Evolutionary conservation across 1,139 yeast species (phyloP).

Genomic region (Blastobotrys buckinghamii): DNA sequence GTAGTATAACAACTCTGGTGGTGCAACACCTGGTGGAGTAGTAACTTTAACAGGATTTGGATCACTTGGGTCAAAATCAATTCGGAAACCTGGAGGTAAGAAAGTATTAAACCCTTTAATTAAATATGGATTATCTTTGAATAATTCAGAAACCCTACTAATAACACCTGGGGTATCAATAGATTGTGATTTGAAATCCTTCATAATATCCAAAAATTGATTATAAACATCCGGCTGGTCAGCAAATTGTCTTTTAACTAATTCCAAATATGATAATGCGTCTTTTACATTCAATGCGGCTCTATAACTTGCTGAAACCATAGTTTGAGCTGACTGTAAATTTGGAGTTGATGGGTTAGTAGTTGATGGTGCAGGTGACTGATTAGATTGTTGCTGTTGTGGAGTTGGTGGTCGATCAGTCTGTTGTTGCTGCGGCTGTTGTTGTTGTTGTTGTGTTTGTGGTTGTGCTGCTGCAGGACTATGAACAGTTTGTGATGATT

Average conservation of each 20-base stretch:
- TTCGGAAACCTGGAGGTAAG: slow-evolving; percentile 92
- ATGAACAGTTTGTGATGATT: neutral
- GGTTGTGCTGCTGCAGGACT: neutral
- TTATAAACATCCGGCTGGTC: slow-evolving; percentile 94
- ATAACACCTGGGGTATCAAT: slow-evolving; percentile 98
- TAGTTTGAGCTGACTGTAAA: slow-evolving; percentile 23
- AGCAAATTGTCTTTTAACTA: slow-evolving; percentile 88
- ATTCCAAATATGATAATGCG: slow-evolving; percentile 91
- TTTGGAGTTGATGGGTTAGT: slow-evolving; percentile 15
- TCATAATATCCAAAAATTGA: slow-evolving; percentile 94
- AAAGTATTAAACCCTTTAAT: slow-evolving; percentile 97
- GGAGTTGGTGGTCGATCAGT: neutral
- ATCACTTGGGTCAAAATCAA: slow-evolving; percentile 82
- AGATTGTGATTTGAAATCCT: slow-evolving; percentile 92
- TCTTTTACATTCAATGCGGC: slow-evolving; percentile 95
- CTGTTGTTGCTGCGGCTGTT: neutral
- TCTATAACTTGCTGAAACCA: slow-evolving; percentile 48
- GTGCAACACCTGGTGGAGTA: slow-evolving; percentile 83
- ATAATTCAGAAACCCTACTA: slow-evolving; percentile 84
- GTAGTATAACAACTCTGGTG: neutral
- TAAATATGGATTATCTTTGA: slow-evolving; percentile 86
- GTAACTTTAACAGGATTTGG: slow-evolving; percentile 92
- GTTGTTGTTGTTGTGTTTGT: no score
- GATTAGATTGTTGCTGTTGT: slow-evolving; percentile 8
- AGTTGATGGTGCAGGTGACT: slow-evolving; percentile 10